These are phyloP conservation scores for Ascochyta fabae DNA, from an alignment of 2,329 filamentous ascomycete species.

Conservation along the genomic window DNA sequence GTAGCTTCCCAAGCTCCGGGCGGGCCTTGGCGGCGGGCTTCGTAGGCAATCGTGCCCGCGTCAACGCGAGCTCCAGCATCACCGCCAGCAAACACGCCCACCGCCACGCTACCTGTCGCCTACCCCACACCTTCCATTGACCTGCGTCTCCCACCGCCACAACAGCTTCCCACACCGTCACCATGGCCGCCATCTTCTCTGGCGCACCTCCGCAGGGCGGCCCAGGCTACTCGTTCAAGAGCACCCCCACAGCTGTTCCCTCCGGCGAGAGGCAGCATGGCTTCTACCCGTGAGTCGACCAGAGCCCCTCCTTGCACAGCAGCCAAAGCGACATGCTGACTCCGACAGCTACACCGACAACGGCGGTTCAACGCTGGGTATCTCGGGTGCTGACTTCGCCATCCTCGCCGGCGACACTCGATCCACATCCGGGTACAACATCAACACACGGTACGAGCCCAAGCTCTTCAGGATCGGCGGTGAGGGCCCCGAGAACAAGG, in stretches of 20 bases:
- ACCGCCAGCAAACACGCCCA: slow-evolving; percentile 25
- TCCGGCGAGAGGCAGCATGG: slow-evolving; percentile 70
- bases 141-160: not conserved
- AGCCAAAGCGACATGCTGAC: slow-evolving; percentile 20
- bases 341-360: slow-evolving; percentile 88
- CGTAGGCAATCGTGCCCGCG: slow-evolving; percentile 30
- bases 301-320: not conserved
- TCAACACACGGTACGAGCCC: slow-evolving; percentile 94
- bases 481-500: slow-evolving; percentile 81
- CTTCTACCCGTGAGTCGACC: slow-evolving; percentile 81
- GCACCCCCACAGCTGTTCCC: slow-evolving; percentile 55
- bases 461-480: slow-evolving; percentile 98
- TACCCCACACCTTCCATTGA: slow-evolving; percentile 15
- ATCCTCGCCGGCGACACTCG: slow-evolving; percentile 98
- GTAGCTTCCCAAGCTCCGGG: slow-evolving; percentile 20
- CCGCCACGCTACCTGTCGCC: slow-evolving; percentile 23
- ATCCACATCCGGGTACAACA: slow-evolving; percentile 92
- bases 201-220: slow-evolving; percentile 58
- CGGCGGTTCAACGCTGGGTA: slow-evolving; percentile 93
- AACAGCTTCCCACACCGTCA: slow-evolving; percentile 12
- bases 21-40: slow-evolving; percentile 5
- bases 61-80: slow-evolving; percentile 37
- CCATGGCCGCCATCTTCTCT: slow-evolving; percentile 63
- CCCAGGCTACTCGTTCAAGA: slow-evolving; percentile 67
- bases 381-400: slow-evolving; percentile 90